Percentiles rank a stretch among this genome's conserved stretches.
Conservation (phyloP, 495 filamentous ascomycete species). For the Mytilinidion resinicola region DNA sequence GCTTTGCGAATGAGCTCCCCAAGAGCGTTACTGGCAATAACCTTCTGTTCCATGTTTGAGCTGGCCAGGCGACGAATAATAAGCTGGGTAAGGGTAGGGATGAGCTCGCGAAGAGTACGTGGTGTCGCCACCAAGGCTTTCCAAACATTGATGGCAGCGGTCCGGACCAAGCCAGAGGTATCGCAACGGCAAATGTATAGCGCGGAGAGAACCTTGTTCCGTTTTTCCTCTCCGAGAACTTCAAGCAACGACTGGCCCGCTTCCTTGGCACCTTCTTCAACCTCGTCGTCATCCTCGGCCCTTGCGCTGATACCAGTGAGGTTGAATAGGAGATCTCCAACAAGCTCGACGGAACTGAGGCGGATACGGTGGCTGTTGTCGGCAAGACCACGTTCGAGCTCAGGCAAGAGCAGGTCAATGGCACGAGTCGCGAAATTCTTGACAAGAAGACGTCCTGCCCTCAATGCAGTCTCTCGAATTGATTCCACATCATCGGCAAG, state of each 20-base stretch:
- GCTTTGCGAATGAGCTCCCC: constrained; percentile 96
- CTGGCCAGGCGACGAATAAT: constrained; percentile 91
- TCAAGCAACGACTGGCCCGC: constrained; percentile 87
- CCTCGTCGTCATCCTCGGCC: constrained; percentile 72
- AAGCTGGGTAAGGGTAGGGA: constrained; percentile 87
- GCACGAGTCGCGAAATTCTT: constrained; percentile 96
- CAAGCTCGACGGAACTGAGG: constrained; percentile 93
- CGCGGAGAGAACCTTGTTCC: constrained; percentile 89
- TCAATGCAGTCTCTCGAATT: constrained; percentile 87
- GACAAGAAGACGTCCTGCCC: constrained; percentile 86
- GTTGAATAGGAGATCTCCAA: constrained; percentile 95
- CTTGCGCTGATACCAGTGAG: constrained; percentile 89
- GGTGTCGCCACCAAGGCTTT: constrained; percentile 93
- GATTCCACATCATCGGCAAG: constrained; percentile 93
- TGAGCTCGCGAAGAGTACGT: constrained; percentile 85
- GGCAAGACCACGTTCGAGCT: constrained; percentile 89
- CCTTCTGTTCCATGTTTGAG: constrained; percentile 95
- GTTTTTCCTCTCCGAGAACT: constrained; percentile 87
- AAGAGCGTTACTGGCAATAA: constrained; percentile 93
- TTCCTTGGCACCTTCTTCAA: constrained; percentile 73
- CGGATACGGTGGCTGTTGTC: constrained; percentile 95
- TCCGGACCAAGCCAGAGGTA: constrained; percentile 85
- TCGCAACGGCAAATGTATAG: constrained; percentile 97
- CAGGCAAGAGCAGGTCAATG: constrained; percentile 87
- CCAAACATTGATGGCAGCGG: constrained; percentile 89